Percentiles rank a stretch among this genome's conserved stretches.
Conservation (phyloP, 2,329 filamentous ascomycete genomes). For the Botrytis sinoallii region DNA sequence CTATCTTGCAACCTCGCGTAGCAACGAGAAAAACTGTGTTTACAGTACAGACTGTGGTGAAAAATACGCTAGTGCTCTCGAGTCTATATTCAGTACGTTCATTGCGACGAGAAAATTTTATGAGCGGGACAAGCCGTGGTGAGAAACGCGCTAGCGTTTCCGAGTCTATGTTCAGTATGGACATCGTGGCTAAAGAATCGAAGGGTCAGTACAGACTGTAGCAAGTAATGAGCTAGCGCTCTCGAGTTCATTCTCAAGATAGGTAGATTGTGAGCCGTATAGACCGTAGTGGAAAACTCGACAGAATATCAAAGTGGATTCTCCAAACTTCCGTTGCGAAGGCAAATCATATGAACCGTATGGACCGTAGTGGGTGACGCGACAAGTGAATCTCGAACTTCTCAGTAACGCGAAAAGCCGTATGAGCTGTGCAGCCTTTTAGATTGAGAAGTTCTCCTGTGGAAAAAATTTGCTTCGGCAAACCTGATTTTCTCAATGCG, state of each 20-base stretch:
- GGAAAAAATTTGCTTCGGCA: not conserved
- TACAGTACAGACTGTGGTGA: not conserved
- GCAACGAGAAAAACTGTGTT: not conserved
- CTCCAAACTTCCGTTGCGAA: not conserved
- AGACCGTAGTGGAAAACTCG: not conserved
- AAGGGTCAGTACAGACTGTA: not conserved
- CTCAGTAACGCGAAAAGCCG: not conserved
- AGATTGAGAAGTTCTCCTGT: not conserved
- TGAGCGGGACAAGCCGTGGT: not conserved
- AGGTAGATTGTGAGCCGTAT: not conserved
- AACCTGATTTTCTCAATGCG: not conserved
- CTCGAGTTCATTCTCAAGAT: not conserved
- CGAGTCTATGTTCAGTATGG: not conserved
- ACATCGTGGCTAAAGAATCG: too few relatives aligned
- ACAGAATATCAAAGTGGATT: not conserved
- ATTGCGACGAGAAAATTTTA: not conserved
- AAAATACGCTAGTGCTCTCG: not conserved
- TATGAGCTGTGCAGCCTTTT: not conserved
- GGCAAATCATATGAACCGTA: not conserved
- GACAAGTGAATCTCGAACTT: not conserved
- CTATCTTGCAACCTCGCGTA: not conserved
- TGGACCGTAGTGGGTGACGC: not conserved
- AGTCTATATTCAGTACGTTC: not conserved
- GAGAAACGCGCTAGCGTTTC: not conserved
- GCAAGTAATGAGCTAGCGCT: not conserved